A percentile compares a stretch with the other conserved stretches of the same genome.
Evolutionary conservation across 192 early-diverging fungal species (phyloP).

Genomic region (Phycomyces nitens): DNA sequence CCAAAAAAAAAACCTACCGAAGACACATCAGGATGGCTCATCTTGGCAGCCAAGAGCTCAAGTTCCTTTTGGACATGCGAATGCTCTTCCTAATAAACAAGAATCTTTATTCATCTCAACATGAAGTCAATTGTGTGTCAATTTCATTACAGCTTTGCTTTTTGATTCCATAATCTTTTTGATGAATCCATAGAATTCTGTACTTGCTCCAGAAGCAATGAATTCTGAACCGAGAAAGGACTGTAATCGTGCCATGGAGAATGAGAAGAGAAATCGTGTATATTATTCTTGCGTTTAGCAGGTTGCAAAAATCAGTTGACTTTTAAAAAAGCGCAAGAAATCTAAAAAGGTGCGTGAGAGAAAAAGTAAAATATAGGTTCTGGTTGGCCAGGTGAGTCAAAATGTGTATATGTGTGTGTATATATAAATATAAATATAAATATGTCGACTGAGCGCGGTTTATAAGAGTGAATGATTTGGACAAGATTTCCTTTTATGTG

Average conservation of each 20-base stretch:
- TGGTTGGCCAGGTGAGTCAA: no score
- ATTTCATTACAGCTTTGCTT: slow-evolving; percentile 26
- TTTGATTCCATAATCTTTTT: slow-evolving; percentile 18
- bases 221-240: slow-evolving; percentile 22
- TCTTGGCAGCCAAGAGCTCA: slow-evolving; percentile 13
- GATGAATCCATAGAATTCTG: slow-evolving; percentile 23
- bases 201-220: slow-evolving; percentile 25
- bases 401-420: no score
- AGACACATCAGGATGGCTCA: slow-evolving; percentile 29
- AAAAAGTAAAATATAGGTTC: no score
- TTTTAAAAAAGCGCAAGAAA: no score
- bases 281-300: no score
- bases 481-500: no score
- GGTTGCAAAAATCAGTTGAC: no score
- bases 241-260: slow-evolving; percentile 9
- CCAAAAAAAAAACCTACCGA: slow-evolving; percentile 18
- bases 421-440: no score
- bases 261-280: neutral
- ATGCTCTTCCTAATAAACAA: slow-evolving; percentile 22
- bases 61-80: slow-evolving; percentile 19
- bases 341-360: no score
- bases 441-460: no score
- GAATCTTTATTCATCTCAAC: neutral
- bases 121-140: neutral
- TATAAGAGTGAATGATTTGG: no score